phyloP scores from a whole-genome alignment of 2,329 filamentous ascomycete genomes.

The Ceratocystis ficicola region DNA sequence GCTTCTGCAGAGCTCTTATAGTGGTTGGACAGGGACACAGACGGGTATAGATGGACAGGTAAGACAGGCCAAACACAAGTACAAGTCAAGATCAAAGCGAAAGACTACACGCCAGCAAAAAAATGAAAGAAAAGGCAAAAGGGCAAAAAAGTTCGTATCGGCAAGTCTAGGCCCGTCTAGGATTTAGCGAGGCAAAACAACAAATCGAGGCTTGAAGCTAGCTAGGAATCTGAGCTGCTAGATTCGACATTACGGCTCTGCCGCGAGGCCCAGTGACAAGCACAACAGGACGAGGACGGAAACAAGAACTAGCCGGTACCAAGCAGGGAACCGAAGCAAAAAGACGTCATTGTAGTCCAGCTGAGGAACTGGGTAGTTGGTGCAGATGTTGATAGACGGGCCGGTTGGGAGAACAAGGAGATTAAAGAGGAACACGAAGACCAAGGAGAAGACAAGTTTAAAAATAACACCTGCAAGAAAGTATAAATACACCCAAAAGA shows the following conservation, averaged over 20 bases:
- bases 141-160: not conserved
- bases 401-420: no score
- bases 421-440: not conserved
- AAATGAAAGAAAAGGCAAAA: not conserved
- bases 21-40: not conserved
- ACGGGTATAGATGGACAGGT: no score
- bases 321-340: no score
- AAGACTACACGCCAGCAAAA: not conserved
- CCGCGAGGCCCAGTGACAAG: no score
- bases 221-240: not conserved
- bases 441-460: not conserved
- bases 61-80: not conserved
- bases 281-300: no score
- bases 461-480: not conserved
- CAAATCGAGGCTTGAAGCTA: not conserved
- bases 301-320: no score
- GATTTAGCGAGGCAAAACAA: slow-evolving; percentile 6
- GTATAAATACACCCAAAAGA: not conserved
- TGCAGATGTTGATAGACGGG: no score
- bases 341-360: no score
- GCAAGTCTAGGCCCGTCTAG: slow-evolving; percentile 2
- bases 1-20: not conserved
- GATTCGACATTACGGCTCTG: no score
- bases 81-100: not conserved
- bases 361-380: no score